Evolutionary conservation across 495 filamentous ascomycete genomes (phyloP), one percentile per base, ranked within the genome.

Genomic region (Aspergillus conjunctus): DNA sequence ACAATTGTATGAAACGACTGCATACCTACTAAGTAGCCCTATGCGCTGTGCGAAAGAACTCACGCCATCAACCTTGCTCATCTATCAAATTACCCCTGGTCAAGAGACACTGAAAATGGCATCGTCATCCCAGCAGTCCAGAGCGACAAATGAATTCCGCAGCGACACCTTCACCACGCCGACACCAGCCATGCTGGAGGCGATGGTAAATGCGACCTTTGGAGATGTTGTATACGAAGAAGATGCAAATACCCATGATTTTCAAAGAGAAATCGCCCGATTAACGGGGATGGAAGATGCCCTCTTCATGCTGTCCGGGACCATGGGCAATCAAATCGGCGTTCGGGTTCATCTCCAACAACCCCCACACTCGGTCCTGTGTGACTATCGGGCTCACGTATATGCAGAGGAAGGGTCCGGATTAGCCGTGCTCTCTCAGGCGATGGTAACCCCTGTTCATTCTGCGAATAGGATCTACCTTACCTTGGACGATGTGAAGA

Each of bases 301-400:
- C 0, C 77, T 93, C 0, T 87, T 93, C 60, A 89, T 92, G 37
- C 76, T 92, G 18, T 90, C 87, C 1, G 91, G 91, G 7, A 94
- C 91, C 9, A 92, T 93, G 88, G 91, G 88, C 34, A 94, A 94
- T 74, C 89, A 92, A 64, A 74, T 94, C 56, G 84, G 83, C 14
- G 66, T 94, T 17, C 83, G 89, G 7, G 75, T 88, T 1, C 81
- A 89, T 56, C 80, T 94, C 30, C 79, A 73, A 0, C 87, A 87
- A 54, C 89, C 90, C 3, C 90, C 90, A 0, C 83, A 92, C 70
- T 80, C 82, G 12, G 80, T 94, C 4, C 74, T 94, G 26, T 85
- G 84, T 60, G 89, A 93, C 65, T 71, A 81, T 58, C 79, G 87
- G 8, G 78, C 81, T 0, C 90, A 93, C 67, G 83, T 92, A 41